A percentile compares a stretch with the other conserved stretches of the same genome.
Conservation (phyloP, 225 moss, liverwort and hornwort species). For the Rhytidiadelphus loreus region DNA sequence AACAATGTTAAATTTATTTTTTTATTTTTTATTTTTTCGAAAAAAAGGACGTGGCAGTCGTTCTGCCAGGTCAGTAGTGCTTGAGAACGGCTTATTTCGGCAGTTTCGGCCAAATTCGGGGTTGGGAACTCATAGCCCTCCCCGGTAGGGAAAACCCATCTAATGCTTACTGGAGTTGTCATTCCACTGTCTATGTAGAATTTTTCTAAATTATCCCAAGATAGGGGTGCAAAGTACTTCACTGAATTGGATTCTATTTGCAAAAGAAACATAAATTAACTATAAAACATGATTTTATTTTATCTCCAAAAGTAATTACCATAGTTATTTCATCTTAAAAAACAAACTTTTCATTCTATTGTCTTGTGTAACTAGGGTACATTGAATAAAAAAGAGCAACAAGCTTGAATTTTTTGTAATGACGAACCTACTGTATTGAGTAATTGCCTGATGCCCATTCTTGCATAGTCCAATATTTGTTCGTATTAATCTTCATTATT, state of each 20-base stretch:
- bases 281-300: not conserved
- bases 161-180: not conserved
- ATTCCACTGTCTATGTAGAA: not conserved
- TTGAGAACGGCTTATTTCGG: too few species aligned
- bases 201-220: not conserved
- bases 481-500: not conserved
- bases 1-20: too few species aligned
- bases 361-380: not conserved
- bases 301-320: fast-evolving
- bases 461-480: fast-evolving
- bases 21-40: too few species aligned
- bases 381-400: not conserved
- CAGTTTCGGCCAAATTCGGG: too few species aligned
- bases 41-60: too few species aligned
- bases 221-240: not conserved
- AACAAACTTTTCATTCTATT: not conserved
- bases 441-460: not conserved
- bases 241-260: not conserved
- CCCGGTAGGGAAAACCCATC: too few species aligned
- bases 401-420: not conserved
- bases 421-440: not conserved
- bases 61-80: too few species aligned
- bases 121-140: too few species aligned
- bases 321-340: too few species aligned
- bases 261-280: not conserved